These are phyloP conservation scores for Podila epicladia DNA, from an alignment of 192 early-diverging fungal species.

Conservation along the genomic window DNA sequence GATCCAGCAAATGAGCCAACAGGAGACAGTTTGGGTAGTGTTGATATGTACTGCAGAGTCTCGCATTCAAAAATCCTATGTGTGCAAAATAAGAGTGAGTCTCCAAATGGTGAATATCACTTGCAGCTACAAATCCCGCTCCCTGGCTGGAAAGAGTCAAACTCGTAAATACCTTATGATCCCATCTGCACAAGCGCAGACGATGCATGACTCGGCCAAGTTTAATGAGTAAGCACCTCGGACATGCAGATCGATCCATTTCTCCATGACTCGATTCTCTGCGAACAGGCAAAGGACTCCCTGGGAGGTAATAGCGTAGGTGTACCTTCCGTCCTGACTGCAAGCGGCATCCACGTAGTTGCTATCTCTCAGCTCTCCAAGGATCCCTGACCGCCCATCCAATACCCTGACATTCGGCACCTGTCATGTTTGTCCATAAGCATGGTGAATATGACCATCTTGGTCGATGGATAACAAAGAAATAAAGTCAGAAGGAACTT, in stretches of 20 bases:
- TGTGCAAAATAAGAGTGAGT: not conserved
- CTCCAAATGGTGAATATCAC: not conserved
- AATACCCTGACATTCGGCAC: slow-evolving; percentile 54
- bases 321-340: slow-evolving; percentile 51
- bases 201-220: slow-evolving; percentile 65
- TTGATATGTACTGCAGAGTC: slow-evolving; percentile 75
- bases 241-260: slow-evolving; percentile 86
- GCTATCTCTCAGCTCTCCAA: slow-evolving; percentile 73
- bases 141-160: too few species aligned
- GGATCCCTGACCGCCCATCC: slow-evolving; percentile 74
- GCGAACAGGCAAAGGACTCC: slow-evolving; percentile 76
- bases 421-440: not conserved
- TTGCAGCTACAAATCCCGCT: not conserved
- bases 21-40: slow-evolving; percentile 76
- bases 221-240: slow-evolving; percentile 67
- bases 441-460: not conserved
- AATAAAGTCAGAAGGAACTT: not conserved
- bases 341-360: slow-evolving; percentile 78
- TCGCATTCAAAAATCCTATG: slow-evolving; percentile 75
- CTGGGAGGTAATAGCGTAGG: slow-evolving; percentile 75
- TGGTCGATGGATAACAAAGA: not conserved
- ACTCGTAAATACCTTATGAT: slow-evolving; percentile 61
- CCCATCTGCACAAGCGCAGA: slow-evolving; percentile 83
- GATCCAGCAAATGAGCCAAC: slow-evolving; percentile 60
- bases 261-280: slow-evolving; percentile 71